Evolutionary conservation across 2,329 filamentous ascomycete genomes (phyloP).

Genomic region (Trichocomaceae sp.): DNA sequence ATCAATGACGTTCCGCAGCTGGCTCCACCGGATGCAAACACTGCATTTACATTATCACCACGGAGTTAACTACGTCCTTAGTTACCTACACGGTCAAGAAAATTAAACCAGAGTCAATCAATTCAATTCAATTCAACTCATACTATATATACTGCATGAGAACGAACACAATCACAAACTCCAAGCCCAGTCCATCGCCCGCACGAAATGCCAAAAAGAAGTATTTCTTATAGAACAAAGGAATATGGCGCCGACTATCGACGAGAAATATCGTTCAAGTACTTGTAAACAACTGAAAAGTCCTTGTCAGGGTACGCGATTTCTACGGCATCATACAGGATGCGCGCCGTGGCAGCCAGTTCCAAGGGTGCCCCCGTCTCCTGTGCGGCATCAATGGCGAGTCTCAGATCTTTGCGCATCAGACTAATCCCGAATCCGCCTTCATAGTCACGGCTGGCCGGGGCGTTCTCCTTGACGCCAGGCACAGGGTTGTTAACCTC

Average conservation of each 20-base stretch:
- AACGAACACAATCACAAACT: too few relatives aligned
- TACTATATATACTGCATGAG: neutral
- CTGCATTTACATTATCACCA: too few relatives aligned
- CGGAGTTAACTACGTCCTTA: too few relatives aligned
- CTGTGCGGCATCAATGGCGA: conserved; percentile 65
- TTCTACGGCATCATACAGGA: conserved; percentile 63
- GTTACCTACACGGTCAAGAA: too few relatives aligned
- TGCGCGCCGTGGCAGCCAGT: conserved; percentile 55
- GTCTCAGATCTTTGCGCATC: conserved; percentile 72
- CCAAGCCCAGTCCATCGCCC: neutral
- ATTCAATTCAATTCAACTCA: too few relatives aligned
- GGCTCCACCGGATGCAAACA: neutral
- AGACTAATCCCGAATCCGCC: conserved; percentile 71
- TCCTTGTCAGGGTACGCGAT: conserved; percentile 61
- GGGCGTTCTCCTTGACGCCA: conserved; percentile 70
- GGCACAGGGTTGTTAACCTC: conserved; percentile 93
- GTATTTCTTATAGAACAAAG: neutral
- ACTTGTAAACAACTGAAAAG: conserved; percentile 76
- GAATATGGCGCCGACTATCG: neutral
- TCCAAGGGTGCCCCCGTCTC: conserved; percentile 61
- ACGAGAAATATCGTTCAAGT: conserved; percentile 43
- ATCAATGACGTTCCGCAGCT: neutral
- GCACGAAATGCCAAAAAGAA: conserved; percentile 4
- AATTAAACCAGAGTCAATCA: too few relatives aligned
- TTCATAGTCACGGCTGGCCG: conserved; percentile 66